Evolutionary conservation across 192 early-diverging fungal species (phyloP), one percentile per base, ranked within the genome.

Genomic region (Coemansia sp.): DNA sequence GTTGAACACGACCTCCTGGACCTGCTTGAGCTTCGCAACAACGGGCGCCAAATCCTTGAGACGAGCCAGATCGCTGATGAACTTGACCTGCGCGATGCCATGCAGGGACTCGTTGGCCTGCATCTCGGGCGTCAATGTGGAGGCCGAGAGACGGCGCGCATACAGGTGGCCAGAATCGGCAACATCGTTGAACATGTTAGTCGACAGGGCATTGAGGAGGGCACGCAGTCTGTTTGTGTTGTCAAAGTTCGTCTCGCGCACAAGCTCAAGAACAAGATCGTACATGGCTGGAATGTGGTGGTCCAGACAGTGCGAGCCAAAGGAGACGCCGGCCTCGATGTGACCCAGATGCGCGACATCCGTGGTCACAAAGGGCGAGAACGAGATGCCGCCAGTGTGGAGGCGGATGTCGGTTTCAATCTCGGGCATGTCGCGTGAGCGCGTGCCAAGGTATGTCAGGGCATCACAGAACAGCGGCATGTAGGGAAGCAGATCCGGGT

Each of bases 391-490:
- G 59, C 93, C 94, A 4, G 95, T 96, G 65, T 88, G 82, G 21
- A 92, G 75, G 19, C 93, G 85, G 61, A 97, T 91, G 1, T 93
- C 88, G 26, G 96, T 93, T 62, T 96, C 94, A 36, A 98, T 88
- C 16, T 90, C 89, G 12, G 90, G 82, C 85, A 97, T 93, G 22
- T 84, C 72, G 68, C 88, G 87, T 32, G 65, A 45, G 5, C 71
- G 68, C 6, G 91, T 93, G 49, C 90, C 91, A 9, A 90, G 77
- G 18, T 88, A 89, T 32, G 87, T 86, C 19, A 90, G 75, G 2
- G 87, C 74, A 63, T 85, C 90, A 69, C 86, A 84, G 74, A 94
- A 95, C 73, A 96, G 76, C 15, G 92, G 90, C 46, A 93, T 63
- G 68, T 91, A 95, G 39, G 88, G 74, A 68, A 87, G 84, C 57